Conservation (phyloP, 2,329 filamentous ascomycete genomes). For the Alternaria longipes region DNA sequence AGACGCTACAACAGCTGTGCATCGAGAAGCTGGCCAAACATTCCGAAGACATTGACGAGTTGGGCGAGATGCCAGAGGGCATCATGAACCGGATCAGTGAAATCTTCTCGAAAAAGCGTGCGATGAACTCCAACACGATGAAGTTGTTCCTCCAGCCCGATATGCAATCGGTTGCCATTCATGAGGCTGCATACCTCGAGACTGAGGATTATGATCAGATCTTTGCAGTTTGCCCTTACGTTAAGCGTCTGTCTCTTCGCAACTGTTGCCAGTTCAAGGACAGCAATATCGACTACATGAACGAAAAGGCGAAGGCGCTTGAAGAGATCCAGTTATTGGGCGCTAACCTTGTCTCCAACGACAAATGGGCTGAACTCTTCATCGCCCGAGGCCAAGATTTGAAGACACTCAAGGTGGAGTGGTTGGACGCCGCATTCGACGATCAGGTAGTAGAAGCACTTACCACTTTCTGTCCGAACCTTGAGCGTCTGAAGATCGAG, state of each 20-base stretch:
- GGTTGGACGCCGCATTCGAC: slow-evolving; percentile 82
- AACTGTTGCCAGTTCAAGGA: slow-evolving; percentile 95
- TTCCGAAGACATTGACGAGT: slow-evolving; percentile 70
- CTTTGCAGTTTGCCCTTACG: slow-evolving; percentile 75
- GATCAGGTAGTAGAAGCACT: slow-evolving; percentile 74
- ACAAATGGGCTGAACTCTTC: slow-evolving; percentile 77
- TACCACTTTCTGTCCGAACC: slow-evolving; percentile 69
- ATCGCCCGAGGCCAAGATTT: slow-evolving; percentile 70
- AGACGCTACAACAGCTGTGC: slow-evolving; percentile 72
- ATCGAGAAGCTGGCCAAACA: slow-evolving; percentile 71
- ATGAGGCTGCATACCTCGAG: slow-evolving; percentile 71
- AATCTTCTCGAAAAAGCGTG: slow-evolving; percentile 70
- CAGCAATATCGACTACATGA: slow-evolving; percentile 79
- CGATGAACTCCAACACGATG: slow-evolving; percentile 62
- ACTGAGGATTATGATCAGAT: slow-evolving; percentile 81
- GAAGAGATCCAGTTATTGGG: slow-evolving; percentile 80
- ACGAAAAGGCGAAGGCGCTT: slow-evolving; percentile 74
- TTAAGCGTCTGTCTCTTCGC: slow-evolving; percentile 77
- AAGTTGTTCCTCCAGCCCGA: slow-evolving; percentile 63
- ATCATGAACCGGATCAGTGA: slow-evolving; percentile 68
- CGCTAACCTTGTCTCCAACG: slow-evolving; percentile 81
- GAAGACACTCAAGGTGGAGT: slow-evolving; percentile 78
- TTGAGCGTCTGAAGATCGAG: slow-evolving; percentile 80
- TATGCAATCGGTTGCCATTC: slow-evolving; percentile 65
- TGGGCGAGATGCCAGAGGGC: slow-evolving; percentile 68